Percentiles rank a stretch among this genome's conserved stretches.
These are phyloP conservation scores for Neonectria ditissima DNA, from an alignment of 2,329 filamentous ascomycete species.

Conservation along the genomic window DNA sequence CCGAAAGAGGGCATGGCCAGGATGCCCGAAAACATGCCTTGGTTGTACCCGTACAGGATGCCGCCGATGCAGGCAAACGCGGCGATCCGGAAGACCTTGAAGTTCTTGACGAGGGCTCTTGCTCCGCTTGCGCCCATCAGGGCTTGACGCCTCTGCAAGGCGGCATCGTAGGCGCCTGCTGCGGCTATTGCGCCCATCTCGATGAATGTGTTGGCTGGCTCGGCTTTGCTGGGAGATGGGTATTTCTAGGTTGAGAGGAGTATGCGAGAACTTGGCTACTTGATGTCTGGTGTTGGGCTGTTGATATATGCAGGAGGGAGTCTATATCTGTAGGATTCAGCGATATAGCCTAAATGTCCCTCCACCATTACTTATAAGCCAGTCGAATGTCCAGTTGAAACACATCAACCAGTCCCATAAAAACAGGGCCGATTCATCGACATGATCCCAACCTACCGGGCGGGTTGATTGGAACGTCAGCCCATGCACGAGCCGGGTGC, in stretches of 20 bases:
- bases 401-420: neutral
- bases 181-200: slow-evolving; percentile 17
- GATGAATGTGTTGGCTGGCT: neutral
- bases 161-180: slow-evolving; percentile 61
- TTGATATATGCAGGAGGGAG: neutral
- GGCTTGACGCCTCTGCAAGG: slow-evolving; percentile 62
- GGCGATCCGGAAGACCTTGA: slow-evolving; percentile 70
- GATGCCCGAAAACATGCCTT: slow-evolving; percentile 73
- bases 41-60: slow-evolving; percentile 77
- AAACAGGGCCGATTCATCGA: neutral
- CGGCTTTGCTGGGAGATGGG: neutral
- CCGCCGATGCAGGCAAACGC: slow-evolving; percentile 73
- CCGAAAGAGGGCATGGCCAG: slow-evolving; percentile 67
- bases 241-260: neutral
- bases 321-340: neutral
- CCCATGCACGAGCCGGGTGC: neutral
- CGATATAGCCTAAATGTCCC: neutral
- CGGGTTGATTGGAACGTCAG: neutral
- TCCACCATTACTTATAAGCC: neutral
- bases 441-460: neutral
- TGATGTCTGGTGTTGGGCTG: neutral
- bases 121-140: slow-evolving; percentile 66
- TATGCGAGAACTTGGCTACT: neutral
- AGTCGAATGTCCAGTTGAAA: neutral
- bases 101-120: slow-evolving; percentile 67